Evolutionary conservation across 1,284 basidiomycete genomes (phyloP).

Genomic region (Sphagnurus paluster): DNA sequence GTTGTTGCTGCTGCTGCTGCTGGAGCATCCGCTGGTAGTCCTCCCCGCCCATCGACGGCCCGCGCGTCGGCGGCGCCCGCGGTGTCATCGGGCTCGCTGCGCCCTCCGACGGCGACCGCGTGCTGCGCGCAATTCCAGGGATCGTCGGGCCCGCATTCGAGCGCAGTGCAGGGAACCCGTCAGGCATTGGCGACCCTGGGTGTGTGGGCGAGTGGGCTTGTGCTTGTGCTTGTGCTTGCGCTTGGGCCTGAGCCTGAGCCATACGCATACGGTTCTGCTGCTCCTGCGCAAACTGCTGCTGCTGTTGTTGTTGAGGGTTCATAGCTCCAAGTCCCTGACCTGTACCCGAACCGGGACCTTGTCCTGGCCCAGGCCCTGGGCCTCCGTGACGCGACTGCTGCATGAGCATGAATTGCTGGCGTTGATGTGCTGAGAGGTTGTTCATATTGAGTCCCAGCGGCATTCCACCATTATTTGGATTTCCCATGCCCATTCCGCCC

Average conservation of each 20-base stretch:
- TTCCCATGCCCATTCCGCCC: too few species aligned
- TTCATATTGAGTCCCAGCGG: constrained; percentile 32
- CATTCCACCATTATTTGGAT: constrained; percentile 20
- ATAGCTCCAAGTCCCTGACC: constrained; percentile 14
- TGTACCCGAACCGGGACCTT: constrained; percentile 21
- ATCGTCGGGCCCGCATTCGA: constrained; percentile 50
- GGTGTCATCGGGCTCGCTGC: constrained; percentile 61
- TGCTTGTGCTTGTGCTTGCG: constrained; percentile 17
- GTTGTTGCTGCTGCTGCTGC: constrained; percentile 32
- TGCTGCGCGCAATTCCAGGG: constrained; percentile 70
- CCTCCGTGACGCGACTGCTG: constrained; percentile 34
- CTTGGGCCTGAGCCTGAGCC: too few species aligned
- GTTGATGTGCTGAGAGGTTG: constrained; percentile 38
- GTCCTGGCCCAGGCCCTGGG: constrained; percentile 2
- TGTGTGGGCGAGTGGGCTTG: constrained; percentile 38
- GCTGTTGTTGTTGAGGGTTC: constrained; percentile 24
- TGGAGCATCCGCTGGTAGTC: constrained; percentile 51
- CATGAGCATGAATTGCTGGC: constrained; percentile 43
- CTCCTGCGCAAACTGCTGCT: constrained; percentile 37
- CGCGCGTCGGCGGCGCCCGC: constrained; percentile 28
- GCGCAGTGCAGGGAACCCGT: constrained; percentile 42
- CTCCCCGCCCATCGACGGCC: constrained; percentile 39
- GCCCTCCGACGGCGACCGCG: constrained; percentile 67
- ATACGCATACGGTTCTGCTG: constrained; percentile 29
- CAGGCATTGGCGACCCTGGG: constrained; percentile 17